Base-by-base conservation (phyloP, 352 stramenopile genomes). In the Pythium insidiosum region DNA sequence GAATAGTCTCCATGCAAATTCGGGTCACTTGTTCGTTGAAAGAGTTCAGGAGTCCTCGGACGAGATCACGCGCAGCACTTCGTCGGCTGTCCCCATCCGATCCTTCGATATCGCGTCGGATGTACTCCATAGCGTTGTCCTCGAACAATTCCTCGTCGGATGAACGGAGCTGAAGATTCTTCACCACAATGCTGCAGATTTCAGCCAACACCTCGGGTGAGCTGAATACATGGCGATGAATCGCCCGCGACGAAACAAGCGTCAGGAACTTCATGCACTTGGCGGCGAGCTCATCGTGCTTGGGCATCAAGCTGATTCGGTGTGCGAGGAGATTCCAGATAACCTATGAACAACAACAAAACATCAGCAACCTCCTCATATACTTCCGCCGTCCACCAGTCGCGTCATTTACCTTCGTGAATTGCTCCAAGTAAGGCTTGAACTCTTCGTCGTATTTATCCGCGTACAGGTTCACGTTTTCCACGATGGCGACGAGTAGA, bases 401-500 rank as follows among this genome's bases (percentile, higher is more conserved):
- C 28, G 12, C 40, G 10, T 4, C n/a, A 48, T 44, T 9, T 29
- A 61, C 52, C 33, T 91, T 73, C 0, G 88, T 98, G 63, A 99
- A 99, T 38, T 83, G 75, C 21, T 85, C 77, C 50, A 99, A 52
- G 57, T 94, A 98, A 10, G 88, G 84, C 31, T 96, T 77, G 67
- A 99, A 99, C 41, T 98, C 89, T 67, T 99, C 97, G 45, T 99
- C 97, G 65, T 99, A 98, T 73, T 99, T 99, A 52, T 96, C 88
- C 0, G 88, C 88, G 60, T 99, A 99, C 36, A 99, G 61, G 43
- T 96, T 96, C 7, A 99, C 69, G 74, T 98, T 99, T 61, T 99
- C 88, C 12, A 99, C 84, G 40, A 99, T 96, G 6, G 94, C 92
- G 16, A 96, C 75, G 9, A 97, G 74, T 10, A 99, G 53, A 19